Percentiles rank a stretch among this genome's conserved stretches.
Evolutionary conservation across 768 basidiomycete species (phyloP).

Genomic region (Coprinellus aureogranulatus): DNA sequence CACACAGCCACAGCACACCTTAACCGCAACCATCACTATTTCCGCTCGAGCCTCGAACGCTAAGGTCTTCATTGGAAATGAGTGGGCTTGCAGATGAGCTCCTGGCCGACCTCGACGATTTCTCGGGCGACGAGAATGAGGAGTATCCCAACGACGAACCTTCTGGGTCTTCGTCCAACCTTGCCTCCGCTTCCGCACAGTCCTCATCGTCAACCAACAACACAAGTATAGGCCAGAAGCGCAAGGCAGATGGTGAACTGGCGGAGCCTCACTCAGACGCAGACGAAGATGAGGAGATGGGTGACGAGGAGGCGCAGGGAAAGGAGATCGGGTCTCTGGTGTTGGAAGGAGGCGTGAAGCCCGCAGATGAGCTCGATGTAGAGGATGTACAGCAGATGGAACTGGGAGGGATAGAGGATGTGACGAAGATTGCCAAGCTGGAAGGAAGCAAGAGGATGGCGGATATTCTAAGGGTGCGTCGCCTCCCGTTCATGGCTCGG

Average conservation of each 20-base stretch:
- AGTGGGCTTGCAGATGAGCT: conserved; percentile 88
- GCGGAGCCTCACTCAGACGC: conserved; percentile 50
- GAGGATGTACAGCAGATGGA: conserved; percentile 97
- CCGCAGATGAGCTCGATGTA: conserved; percentile 92
- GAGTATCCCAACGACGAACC: conserved; percentile 34
- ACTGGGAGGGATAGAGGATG: conserved; percentile 78
- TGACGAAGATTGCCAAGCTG: conserved; percentile 83
- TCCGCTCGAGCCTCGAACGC: too few species aligned
- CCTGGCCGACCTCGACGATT: conserved; percentile 85
- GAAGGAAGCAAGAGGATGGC: conserved; percentile 84
- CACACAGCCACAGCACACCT: too few species aligned
- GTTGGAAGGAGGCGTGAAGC: conserved; percentile 82
- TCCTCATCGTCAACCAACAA: too few species aligned
- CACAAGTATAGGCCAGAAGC: conserved; percentile 6
- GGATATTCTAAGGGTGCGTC: conserved; percentile 74
- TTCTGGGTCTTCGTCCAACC: conserved; percentile 12
- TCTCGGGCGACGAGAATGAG: conserved; percentile 66
- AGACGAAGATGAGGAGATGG: conserved; percentile 48
- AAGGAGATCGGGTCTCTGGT: conserved; percentile 58
- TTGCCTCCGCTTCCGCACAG: background rate
- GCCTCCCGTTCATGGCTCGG: background rate
- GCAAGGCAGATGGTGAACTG: conserved; percentile 49
- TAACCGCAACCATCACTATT: too few species aligned
- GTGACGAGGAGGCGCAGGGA: conserved; percentile 42
- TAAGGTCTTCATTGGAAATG: too few species aligned